Conservation (phyloP, 116 monocot species). For the Thalassia testudinum region DNA sequence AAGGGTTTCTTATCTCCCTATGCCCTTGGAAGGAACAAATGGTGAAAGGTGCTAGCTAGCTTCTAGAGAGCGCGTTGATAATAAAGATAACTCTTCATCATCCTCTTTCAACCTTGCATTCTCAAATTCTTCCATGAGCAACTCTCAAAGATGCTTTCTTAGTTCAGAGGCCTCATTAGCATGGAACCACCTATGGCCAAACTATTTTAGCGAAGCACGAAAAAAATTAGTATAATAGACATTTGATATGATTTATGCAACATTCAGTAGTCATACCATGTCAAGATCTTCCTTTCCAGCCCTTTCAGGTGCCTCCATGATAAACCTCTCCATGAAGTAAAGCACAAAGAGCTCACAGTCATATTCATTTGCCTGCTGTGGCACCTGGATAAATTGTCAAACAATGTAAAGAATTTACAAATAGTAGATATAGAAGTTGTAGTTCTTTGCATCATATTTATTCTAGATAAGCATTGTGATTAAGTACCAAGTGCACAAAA, state of each 20-base stretch:
- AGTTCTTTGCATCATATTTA: no score
- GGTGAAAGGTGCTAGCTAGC: no score
- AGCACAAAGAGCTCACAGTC: slow-evolving; percentile 72
- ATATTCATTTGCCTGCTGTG: slow-evolving; percentile 55
- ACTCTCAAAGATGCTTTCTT: slow-evolving; percentile 20
- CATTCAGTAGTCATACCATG: slow-evolving; percentile 20
- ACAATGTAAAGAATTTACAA: neutral
- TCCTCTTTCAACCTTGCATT: slow-evolving; percentile 6
- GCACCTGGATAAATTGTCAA: slow-evolving; percentile 10
- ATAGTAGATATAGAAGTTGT: no score
- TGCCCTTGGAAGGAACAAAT: no score
- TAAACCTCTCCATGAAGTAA: slow-evolving; percentile 52
- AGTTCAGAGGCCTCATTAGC: slow-evolving; percentile 48
- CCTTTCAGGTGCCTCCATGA: slow-evolving; percentile 54
- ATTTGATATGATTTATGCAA: neutral
- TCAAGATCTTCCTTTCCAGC: slow-evolving; percentile 25
- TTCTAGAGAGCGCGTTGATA: no score
- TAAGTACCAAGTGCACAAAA: no score
- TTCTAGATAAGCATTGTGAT: no score
- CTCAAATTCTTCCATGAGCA: slow-evolving; percentile 32
- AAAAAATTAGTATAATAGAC: neutral
- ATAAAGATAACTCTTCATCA: neutral
- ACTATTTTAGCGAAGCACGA: slow-evolving; percentile 16
- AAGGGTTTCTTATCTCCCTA: no score
- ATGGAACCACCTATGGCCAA: slow-evolving; percentile 50